Conservation (phyloP, 1,284 basidiomycete species). For the Leccinum solheimii region DNA sequence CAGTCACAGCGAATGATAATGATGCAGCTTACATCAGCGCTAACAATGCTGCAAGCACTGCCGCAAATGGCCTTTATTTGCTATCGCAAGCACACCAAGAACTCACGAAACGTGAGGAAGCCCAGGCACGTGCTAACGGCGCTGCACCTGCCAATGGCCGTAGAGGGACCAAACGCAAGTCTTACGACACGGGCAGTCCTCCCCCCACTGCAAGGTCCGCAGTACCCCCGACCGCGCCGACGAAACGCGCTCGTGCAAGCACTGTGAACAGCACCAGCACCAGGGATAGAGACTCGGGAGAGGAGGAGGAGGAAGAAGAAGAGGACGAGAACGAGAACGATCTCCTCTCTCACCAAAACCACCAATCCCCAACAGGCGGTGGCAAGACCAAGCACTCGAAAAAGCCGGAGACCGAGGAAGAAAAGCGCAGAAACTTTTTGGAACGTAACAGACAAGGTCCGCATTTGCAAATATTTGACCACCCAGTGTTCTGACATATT, state of each 20-base stretch:
- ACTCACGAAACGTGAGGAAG: constrained; percentile 91
- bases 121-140: constrained; percentile 52
- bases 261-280: constrained; percentile 34
- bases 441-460: constrained; percentile 93
- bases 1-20: constrained; percentile 36
- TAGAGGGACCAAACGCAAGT: constrained; percentile 69
- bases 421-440: constrained; percentile 91
- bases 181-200: constrained; percentile 46
- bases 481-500: constrained; percentile 7
- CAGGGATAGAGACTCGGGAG: constrained; percentile 34
- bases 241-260: constrained; percentile 51
- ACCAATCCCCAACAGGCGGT: constrained; percentile 30
- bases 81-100: constrained; percentile 94
- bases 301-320: constrained; percentile 52
- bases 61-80: constrained; percentile 90
- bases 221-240: constrained; percentile 17
- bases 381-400: constrained; percentile 42
- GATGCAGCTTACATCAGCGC: constrained; percentile 46
- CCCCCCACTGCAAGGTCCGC: constrained; percentile 32
- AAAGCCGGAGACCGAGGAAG: constrained; percentile 93
- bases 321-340: constrained; percentile 53
- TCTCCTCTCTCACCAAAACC: constrained; percentile 29
- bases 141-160: constrained; percentile 38
- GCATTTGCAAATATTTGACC: constrained; percentile 1
- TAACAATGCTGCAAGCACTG: constrained; percentile 53